Conservation (phyloP, 192 early-diverging fungal species). For the Borealophlyctis nickersoniae region DNA sequence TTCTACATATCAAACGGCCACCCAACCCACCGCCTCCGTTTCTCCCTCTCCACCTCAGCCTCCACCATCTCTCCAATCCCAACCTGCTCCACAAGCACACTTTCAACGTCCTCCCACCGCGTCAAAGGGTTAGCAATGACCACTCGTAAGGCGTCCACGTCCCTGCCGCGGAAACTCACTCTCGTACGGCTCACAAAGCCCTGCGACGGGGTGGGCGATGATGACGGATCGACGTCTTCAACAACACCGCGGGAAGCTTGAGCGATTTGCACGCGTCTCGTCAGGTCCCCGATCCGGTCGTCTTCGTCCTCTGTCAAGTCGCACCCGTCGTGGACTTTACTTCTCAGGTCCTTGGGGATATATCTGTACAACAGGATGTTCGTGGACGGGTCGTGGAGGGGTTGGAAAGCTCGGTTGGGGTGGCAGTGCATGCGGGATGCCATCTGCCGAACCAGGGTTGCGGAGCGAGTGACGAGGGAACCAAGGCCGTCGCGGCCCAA, state of each 20-base stretch:
- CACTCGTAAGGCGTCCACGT: slow-evolving; percentile 49
- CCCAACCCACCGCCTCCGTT: slow-evolving; percentile 36
- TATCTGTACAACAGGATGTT: slow-evolving; percentile 55
- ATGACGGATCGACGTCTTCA: background rate
- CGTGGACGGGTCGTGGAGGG: slow-evolving; percentile 42
- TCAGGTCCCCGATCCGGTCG: slow-evolving; percentile 27
- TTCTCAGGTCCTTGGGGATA: slow-evolving; percentile 37
- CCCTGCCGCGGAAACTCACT: slow-evolving; percentile 22
- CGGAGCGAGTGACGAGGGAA: slow-evolving; percentile 44
- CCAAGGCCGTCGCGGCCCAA: slow-evolving; percentile 57
- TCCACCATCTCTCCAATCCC: slow-evolving; percentile 38
- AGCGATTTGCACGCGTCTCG: slow-evolving; percentile 33
- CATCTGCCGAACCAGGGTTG: slow-evolving; percentile 49
- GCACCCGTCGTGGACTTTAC: slow-evolving; percentile 30
- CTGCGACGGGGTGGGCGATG: background rate
- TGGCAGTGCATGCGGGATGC: slow-evolving; percentile 31
- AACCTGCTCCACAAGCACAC: slow-evolving; percentile 38
- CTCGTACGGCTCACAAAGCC: slow-evolving; percentile 49
- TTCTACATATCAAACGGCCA: slow-evolving; percentile 50
- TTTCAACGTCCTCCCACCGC: slow-evolving; percentile 51
- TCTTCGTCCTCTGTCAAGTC: slow-evolving; percentile 30
- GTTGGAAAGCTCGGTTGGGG: slow-evolving; percentile 40
- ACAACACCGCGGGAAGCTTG: background rate
- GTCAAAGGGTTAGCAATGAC: slow-evolving; percentile 57
- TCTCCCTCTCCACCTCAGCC: slow-evolving; percentile 29